Base-by-base conservation (phyloP, 345 rosid species). In the Eucalyptus regnans region DNA sequence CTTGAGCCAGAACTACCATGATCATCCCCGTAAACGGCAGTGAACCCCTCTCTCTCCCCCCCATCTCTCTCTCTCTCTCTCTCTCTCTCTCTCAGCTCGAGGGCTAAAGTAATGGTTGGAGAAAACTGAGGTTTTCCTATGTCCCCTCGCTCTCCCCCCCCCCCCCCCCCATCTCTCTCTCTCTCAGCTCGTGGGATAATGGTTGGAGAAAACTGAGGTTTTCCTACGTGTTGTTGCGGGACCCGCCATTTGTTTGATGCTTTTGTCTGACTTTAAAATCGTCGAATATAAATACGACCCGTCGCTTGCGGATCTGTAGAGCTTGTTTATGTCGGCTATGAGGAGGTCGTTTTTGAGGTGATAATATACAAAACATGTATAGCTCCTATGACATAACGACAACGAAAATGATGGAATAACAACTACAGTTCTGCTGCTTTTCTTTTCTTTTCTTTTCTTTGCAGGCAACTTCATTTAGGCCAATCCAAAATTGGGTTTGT, bases 1-100 rank as follows among this genome's bases (percentile, higher is more conserved):
- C 96, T 89, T 94, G 97, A n/a, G 95, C 95, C 62, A 92, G 92
- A 91, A 94, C 95, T 64, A 93, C 96, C 91, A 94, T 88, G 51
- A 92, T 56, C 97, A 95, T 94, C 49, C 95, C 96, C 49, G 87
- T 86, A 50, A 89, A 68, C 33, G 94, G 94, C 48, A 76, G 83
- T 20, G 46, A 37, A 37, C 83, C 48, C 83, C 25, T 37, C 46
- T 27, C 25, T 37, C 48, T 37, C 27, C 83, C 46, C 14, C 12
- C 48, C 81, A 33, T 37, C 46, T 18, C 27, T 9, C 27, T 66
- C 79, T 37, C 83, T 76, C 83, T 71, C 80, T 66, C 79, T 66
- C 79, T 66, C 71, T 13, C 33, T 3, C 71, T 3, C 62, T 8
- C 64, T 9, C 2, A 17, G 80, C 9, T 66, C 79, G 1, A 16